Evolutionary conservation across 371 early-diverging fungal genomes (phyloP).

Genomic region (Mucor racemosus): DNA sequence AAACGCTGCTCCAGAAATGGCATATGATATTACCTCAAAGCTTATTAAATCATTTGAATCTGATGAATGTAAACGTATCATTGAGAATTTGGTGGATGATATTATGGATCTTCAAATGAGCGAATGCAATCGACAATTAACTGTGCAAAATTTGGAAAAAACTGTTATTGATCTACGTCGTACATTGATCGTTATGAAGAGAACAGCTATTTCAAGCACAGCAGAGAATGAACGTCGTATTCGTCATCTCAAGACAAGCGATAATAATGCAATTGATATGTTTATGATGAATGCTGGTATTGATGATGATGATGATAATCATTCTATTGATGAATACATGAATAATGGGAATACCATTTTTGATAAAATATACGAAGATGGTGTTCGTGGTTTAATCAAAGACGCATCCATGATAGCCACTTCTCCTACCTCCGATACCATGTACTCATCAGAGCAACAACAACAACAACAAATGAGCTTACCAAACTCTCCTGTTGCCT

Average conservation of each 20-base stretch:
- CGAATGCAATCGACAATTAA: constrained; percentile 62
- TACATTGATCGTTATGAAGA: constrained; percentile 78
- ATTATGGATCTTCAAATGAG: constrained; percentile 72
- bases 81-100: constrained; percentile 79
- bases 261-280: constrained; percentile 1
- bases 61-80: constrained; percentile 72
- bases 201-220: constrained; percentile 72
- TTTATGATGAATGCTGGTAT: not conserved
- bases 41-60: constrained; percentile 70
- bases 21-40: constrained; percentile 64
- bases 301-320: constrained; percentile 28
- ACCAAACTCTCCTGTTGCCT: constrained; percentile 27
- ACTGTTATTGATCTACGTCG: constrained; percentile 72
- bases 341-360: constrained; percentile 56
- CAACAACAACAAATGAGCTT: constrained; percentile 16
- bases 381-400: constrained; percentile 49
- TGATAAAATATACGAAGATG: constrained; percentile 63
- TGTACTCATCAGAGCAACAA: not conserved
- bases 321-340: constrained; percentile 47
- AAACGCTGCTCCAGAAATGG: constrained; percentile 60
- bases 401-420: constrained; percentile 19
- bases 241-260: constrained; percentile 53
- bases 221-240: constrained; percentile 77
- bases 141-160: constrained; percentile 69
- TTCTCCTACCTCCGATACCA: not conserved